Evolutionary conservation across 2,329 filamentous ascomycete species (phyloP).

Genomic region (Stachybotrys echinatus): DNA sequence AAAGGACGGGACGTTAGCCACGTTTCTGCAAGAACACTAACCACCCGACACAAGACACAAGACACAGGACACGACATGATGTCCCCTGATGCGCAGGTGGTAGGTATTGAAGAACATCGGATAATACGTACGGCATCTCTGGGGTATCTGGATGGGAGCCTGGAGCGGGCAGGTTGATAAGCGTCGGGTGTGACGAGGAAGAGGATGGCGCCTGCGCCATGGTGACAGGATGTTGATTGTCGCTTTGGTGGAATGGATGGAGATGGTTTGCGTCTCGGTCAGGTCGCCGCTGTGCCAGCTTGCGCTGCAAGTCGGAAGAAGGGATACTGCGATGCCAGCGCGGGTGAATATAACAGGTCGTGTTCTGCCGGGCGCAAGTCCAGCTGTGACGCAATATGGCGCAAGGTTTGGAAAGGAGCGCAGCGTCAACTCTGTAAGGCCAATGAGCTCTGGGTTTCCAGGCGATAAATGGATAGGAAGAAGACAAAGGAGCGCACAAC

Average conservation of each 20-base stretch:
- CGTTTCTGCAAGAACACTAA: too few species aligned
- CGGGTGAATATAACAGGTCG: background rate
- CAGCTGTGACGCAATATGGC: background rate
- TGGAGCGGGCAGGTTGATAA: constrained; percentile 80
- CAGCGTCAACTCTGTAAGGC: too few species aligned
- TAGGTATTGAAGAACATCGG: background rate
- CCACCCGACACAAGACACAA: too few species aligned
- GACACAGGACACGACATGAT: too few species aligned
- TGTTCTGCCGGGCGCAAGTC: too few species aligned
- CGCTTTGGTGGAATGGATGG: background rate
- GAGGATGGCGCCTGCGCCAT: constrained; percentile 29
- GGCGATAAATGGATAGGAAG: too few species aligned
- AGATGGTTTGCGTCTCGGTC: background rate
- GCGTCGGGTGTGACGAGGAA: constrained; percentile 47
- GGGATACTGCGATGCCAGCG: background rate
- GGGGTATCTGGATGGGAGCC: constrained; percentile 80
- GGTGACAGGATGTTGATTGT: constrained; percentile 2
- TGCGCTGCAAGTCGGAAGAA: background rate
- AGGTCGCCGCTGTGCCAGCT: background rate
- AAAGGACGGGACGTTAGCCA: constrained; percentile 8
- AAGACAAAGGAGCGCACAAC: too few species aligned
- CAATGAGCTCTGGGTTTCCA: too few species aligned
- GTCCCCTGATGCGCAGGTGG: background rate
- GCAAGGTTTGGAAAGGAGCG: background rate
- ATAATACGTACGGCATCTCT: constrained; percentile 71